These are phyloP conservation scores for Delphinella strobiligena DNA, from an alignment of 2,329 filamentous ascomycete genomes.

Conservation along the genomic window DNA sequence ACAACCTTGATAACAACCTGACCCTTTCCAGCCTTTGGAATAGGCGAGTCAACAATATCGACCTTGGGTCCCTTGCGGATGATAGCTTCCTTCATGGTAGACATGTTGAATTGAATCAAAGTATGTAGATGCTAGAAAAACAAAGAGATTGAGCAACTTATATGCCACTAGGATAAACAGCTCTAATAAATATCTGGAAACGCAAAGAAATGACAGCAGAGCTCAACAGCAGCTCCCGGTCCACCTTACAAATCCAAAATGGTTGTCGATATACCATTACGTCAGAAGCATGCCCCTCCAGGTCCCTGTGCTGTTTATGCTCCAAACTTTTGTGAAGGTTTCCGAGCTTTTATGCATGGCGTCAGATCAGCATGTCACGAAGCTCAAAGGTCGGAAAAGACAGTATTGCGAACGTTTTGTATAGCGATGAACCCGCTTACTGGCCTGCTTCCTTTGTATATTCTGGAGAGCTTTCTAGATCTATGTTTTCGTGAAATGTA, in stretches of 20 bases:
- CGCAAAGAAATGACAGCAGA: constrained; percentile 1
- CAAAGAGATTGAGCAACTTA: not conserved
- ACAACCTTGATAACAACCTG: constrained; percentile 17
- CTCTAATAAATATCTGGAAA: not conserved
- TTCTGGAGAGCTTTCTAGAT: no score
- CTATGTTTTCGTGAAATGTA: no score
- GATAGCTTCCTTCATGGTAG: constrained; percentile 17
- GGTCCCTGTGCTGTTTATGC: no score
- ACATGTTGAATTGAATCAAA: constrained; percentile 1
- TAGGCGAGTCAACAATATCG: constrained; percentile 14
- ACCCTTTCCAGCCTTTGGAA: constrained; percentile 14
- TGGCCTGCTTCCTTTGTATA: no score
- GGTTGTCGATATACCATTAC: no score
- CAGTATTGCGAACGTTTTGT: no score
- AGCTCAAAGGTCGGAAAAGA: no score
- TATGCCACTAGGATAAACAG: not conserved
- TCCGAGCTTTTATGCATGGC: no score
- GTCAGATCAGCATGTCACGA: no score
- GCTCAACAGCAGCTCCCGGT: not conserved
- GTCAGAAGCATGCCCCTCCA: no score
- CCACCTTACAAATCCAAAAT: constrained; percentile 8
- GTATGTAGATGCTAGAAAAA: constrained; percentile 5
- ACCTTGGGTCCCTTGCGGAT: constrained; percentile 15
- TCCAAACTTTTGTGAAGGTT: no score
- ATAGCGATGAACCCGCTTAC: no score